These are phyloP conservation scores for Vitis cinerea DNA, from an alignment of 164 flowering plant species.

Conservation along the genomic window DNA sequence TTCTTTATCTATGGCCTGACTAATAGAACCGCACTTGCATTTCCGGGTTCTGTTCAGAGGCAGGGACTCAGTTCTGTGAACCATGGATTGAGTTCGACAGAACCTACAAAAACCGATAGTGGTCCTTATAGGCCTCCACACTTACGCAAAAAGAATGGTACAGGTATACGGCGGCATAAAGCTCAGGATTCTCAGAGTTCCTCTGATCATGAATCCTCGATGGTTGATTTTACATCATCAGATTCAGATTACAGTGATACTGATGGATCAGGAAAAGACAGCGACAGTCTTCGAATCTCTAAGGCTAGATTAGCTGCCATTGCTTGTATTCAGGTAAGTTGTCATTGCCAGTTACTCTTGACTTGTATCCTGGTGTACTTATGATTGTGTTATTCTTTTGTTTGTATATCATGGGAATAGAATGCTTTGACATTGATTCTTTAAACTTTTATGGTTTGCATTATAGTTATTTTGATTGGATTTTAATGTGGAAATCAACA, in stretches of 20 bases:
- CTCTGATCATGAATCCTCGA: constrained; percentile 41
- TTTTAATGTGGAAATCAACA: not conserved
- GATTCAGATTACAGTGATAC: constrained; percentile 97
- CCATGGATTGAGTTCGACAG: constrained; percentile 18
- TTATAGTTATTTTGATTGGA: not conserved
- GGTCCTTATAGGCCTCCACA: constrained; percentile 91
- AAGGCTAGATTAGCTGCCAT: constrained; percentile 85
- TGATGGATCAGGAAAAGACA: constrained; percentile 55
- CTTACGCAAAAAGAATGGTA: constrained; percentile 56
- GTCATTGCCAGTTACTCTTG: not conserved
- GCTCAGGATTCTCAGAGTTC: constrained; percentile 28
- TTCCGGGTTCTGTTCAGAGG: constrained; percentile 17
- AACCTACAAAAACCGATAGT: constrained; percentile 28
- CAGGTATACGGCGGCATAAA: constrained; percentile 23
- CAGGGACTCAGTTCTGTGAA: constrained; percentile 26
- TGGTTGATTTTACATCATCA: constrained; percentile 50
- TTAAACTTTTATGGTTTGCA: not conserved
- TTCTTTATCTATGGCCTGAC: constrained; percentile 69
- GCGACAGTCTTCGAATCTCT: constrained; percentile 37
- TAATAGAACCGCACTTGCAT: constrained; percentile 26
- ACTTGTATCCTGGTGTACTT: not conserved
- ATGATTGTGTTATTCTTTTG: not conserved
- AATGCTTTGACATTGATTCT: not conserved
- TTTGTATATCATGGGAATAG: not conserved
- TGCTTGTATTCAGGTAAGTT: constrained; percentile 72